Evolutionary conservation across 2,329 filamentous ascomycete genomes (phyloP).

Genomic region (Verticillium zaregamsianum): DNA sequence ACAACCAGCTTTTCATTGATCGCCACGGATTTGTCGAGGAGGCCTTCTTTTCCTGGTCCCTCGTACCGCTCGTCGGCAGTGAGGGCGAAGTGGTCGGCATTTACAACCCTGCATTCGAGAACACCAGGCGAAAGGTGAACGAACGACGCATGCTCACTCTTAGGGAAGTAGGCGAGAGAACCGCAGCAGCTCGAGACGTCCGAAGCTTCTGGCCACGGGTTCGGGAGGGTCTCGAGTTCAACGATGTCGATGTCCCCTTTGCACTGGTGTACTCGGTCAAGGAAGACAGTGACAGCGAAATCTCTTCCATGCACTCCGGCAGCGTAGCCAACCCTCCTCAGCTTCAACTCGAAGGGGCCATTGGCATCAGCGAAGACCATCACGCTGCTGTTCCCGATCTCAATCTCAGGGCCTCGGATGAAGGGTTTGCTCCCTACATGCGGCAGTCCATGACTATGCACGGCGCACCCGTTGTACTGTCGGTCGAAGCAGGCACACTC

Average conservation of each 20-base stretch:
- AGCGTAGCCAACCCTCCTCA: slow-evolving; percentile 58
- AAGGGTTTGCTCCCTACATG: slow-evolving; percentile 74
- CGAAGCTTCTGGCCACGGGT: slow-evolving; percentile 71
- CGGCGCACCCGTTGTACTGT: slow-evolving; percentile 63
- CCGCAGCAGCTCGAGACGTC: slow-evolving; percentile 66
- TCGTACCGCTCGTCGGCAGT: slow-evolving; percentile 71
- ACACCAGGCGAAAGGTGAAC: slow-evolving; percentile 72
- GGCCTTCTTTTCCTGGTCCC: slow-evolving; percentile 78
- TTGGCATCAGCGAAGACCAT: slow-evolving; percentile 66
- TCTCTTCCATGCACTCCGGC: slow-evolving; percentile 66
- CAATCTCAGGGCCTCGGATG: slow-evolving; percentile 65
- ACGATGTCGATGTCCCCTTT: slow-evolving; percentile 73
- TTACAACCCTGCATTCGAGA: slow-evolving; percentile 79
- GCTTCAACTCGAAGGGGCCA: slow-evolving; percentile 65
- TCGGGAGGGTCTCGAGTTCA: slow-evolving; percentile 64
- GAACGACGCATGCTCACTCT: slow-evolving; percentile 77
- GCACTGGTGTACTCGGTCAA: slow-evolving; percentile 71
- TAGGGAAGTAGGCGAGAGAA: slow-evolving; percentile 72
- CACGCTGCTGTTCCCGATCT: slow-evolving; percentile 54
- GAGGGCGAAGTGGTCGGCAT: slow-evolving; percentile 72
- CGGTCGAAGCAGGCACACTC: slow-evolving; percentile 62
- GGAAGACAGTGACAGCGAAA: slow-evolving; percentile 68
- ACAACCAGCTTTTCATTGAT: slow-evolving; percentile 70
- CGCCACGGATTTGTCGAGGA: slow-evolving; percentile 71
- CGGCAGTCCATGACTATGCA: slow-evolving; percentile 67